Base-by-base conservation (phyloP, 2,329 filamentous ascomycete genomes). In the Apiospora saccharicola region DNA sequence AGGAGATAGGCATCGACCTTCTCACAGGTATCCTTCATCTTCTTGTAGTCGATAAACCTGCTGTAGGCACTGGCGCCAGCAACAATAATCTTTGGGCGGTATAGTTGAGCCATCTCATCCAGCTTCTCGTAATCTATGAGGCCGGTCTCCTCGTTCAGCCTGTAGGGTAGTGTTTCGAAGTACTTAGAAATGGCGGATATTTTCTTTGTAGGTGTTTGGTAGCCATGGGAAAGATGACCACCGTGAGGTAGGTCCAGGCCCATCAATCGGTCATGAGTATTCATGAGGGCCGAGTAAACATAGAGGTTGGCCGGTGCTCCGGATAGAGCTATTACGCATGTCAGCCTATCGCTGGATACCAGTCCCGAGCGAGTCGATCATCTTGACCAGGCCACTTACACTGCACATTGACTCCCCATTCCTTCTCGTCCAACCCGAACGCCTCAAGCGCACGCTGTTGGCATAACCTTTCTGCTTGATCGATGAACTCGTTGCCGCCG, bases 101-200 rank as follows among this genome's bases (percentile, higher is more conserved):
- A 99, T 78, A 98, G 86, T 79, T 92, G 87, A 69, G 96, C 96
- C 74, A 95, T 88, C 82, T 97, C 91, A 83, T 97, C 95, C 71
- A 99, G 89, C 81, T 93, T 93, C 80, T 94, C 92, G 84, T 99
- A 99, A 86, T 99, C 95, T 80, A 99, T 99, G 77, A 96, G 88
- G 73, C 96, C 96, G 7, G 96, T 98, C 75, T 91, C 88, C 80
- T 97, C 93, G 85, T 98, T 91, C 71, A 98, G 89, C 73, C 94
- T 92, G 87, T 99, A 99, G 6, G 96, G 96, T 75, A 99, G 87
- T 47, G 96, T 99, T 86, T 99, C 96, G 82, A 99, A 99, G 86
- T 99, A 99, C 82, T 97, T 98, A 72, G 96, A 98, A 76, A 99
- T 92, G 79, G 95, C 95, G n/a, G 96, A 98, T 82, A 99, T 98